phyloP scores from a whole-genome alignment of 1,284 basidiomycete species.

The Ceratobasidium papillatum region DNA sequence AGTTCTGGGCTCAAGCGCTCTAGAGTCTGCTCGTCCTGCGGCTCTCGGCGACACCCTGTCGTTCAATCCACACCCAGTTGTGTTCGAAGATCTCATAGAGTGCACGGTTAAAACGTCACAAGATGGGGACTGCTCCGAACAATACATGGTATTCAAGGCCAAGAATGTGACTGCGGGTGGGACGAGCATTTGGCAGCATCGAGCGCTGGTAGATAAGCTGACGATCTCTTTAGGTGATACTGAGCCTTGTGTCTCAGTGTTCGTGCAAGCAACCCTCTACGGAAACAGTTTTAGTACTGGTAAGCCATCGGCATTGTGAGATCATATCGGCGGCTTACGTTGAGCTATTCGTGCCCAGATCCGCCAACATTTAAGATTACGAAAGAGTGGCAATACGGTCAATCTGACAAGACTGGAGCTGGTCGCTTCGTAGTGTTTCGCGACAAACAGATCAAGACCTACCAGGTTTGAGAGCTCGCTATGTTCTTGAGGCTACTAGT shows the following conservation, averaged over 20 bases:
- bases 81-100: background rate
- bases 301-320: too few species aligned
- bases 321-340: too few species aligned
- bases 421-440: background rate
- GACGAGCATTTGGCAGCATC: background rate
- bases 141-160: background rate
- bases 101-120: background rate
- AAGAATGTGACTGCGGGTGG: background rate
- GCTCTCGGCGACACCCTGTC: background rate
- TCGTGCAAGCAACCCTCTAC: background rate
- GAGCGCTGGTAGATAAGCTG: background rate
- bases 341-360: background rate
- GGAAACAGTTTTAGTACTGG: too few species aligned
- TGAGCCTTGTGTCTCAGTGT: background rate
- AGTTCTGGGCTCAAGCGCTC: background rate
- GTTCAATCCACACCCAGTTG: background rate
- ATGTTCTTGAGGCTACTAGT: background rate
- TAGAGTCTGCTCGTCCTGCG: background rate
- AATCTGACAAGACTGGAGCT: background rate
- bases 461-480: conserved; percentile 2
- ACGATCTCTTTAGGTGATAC: background rate
- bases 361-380: background rate
- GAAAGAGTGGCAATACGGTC: conserved; percentile 2
- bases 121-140: background rate
- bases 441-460: background rate